These are phyloP conservation scores for Trapa incisa DNA, from an alignment of 345 rosid genomes.

Conservation along the genomic window DNA sequence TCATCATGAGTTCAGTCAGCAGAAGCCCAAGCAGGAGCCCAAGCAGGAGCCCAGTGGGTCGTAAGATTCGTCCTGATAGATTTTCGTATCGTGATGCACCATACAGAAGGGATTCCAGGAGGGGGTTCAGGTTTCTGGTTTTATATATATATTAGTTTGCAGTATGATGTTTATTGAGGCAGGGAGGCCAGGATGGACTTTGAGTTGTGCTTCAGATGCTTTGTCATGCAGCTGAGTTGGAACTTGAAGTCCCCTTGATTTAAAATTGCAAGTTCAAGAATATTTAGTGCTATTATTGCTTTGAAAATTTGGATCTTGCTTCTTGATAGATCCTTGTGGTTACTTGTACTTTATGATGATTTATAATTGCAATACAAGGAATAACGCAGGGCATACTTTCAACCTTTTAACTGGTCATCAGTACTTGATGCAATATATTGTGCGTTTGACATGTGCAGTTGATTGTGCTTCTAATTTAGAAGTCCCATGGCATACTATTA, in stretches of 20 bases:
- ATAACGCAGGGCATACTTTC: not conserved
- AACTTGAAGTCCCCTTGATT: not conserved
- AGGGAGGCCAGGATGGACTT: constrained; percentile 4
- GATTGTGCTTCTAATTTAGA: not conserved
- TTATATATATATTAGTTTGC: constrained; percentile 14
- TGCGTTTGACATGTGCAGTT: not conserved
- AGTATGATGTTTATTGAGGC: constrained; percentile 7
- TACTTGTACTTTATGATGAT: not conserved
- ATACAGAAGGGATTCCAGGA: constrained; percentile 65
- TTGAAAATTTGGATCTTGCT: not conserved
- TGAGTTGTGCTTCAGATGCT: not conserved
- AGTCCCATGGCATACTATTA: not conserved
- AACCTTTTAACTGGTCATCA: not conserved
- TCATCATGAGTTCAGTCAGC: constrained; percentile 57
- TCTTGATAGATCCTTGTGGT: not conserved
- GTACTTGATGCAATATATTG: not conserved
- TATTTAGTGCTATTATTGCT: not conserved
- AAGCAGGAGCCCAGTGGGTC: constrained; percentile 81
- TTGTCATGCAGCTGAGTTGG: not conserved
- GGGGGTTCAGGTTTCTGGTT: constrained; percentile 69
- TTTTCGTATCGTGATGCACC: constrained; percentile 85
- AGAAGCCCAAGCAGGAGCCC: constrained; percentile 68
- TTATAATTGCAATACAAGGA: not conserved
- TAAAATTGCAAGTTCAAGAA: not conserved
- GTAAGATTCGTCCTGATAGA: constrained; percentile 76